Percentiles rank a stretch among this genome's conserved stretches.
phyloP scores from a whole-genome alignment of 306 rosid genomes.

The Phaseolus lunatus region DNA sequence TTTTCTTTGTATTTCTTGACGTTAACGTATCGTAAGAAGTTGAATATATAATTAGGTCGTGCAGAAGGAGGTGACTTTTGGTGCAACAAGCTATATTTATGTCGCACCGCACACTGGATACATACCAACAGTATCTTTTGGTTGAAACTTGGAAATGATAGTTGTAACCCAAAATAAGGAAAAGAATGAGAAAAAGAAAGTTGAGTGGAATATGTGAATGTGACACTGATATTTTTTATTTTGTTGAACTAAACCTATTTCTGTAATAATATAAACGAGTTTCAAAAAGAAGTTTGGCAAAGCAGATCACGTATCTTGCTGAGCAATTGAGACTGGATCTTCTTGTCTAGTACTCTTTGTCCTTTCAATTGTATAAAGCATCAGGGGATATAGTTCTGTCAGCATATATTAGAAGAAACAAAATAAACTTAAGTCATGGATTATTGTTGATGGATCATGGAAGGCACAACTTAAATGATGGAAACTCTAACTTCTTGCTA shows the following conservation, averaged over 20 bases:
- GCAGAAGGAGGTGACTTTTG: background rate
- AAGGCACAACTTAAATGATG: conserved; percentile 14
- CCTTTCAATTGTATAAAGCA: conserved; percentile 38
- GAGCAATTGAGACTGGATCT: conserved; percentile 15
- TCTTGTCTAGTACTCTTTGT: conserved; percentile 31
- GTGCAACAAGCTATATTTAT: background rate
- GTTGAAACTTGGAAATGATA: conserved; percentile 17
- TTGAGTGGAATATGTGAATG: conserved; percentile 5
- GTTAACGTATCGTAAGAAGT: conserved; percentile 31
- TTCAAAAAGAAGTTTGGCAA: conserved; percentile 50
- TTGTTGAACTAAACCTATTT: background rate
- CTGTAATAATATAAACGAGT: conserved; percentile 24
- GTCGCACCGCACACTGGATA: background rate
- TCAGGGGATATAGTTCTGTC: background rate
- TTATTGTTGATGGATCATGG: background rate
- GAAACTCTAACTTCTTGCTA: conserved; percentile 14
- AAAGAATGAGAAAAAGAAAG: background rate
- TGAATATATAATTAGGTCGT: conserved; percentile 6
- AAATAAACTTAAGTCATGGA: conserved; percentile 7
- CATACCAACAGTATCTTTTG: conserved; percentile 11
- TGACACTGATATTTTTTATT: conserved; percentile 35
- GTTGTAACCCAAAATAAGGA: conserved; percentile 1
- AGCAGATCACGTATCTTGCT: conserved; percentile 43
- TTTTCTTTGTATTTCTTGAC: conserved; percentile 14
- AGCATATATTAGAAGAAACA: background rate